Evolutionary conservation across 2,329 filamentous ascomycete genomes (phyloP).

Genomic region (Xylaria multiplex): DNA sequence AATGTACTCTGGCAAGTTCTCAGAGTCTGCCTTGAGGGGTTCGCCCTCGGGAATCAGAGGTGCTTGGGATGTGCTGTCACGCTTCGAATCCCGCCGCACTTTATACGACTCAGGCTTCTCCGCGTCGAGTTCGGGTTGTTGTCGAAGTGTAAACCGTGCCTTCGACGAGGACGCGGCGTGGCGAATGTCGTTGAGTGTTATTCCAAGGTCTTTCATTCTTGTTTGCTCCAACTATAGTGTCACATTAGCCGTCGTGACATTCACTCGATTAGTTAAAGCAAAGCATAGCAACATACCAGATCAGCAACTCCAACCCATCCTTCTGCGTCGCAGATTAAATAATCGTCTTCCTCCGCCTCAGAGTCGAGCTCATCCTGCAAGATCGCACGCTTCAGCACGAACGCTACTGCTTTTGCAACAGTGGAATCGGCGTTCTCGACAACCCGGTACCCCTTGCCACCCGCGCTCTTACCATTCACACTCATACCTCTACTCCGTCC

Average conservation of each 20-base stretch:
- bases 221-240: conserved; percentile 50
- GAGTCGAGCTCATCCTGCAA: conserved; percentile 51
- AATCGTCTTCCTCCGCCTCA: conserved; percentile 45
- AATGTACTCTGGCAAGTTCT: conserved; percentile 54
- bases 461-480: conserved; percentile 45
- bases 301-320: conserved; percentile 55
- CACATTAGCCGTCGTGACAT: conserved; percentile 16
- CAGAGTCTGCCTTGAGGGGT: conserved; percentile 47
- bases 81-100: conserved; percentile 50
- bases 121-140: conserved; percentile 41
- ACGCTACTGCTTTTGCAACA: conserved; percentile 55
- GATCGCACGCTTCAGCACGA: conserved; percentile 55
- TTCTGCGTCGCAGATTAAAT: conserved; percentile 52
- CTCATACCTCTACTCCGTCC: conserved; percentile 54
- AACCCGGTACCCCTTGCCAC: conserved; percentile 54
- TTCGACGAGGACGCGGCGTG: conserved; percentile 51
- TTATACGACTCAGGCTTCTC: conserved; percentile 49
- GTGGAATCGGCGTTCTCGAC: conserved; percentile 54
- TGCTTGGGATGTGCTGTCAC: conserved; percentile 39
- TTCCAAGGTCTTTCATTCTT: conserved; percentile 50
- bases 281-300: conserved; percentile 49
- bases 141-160: conserved; percentile 51
- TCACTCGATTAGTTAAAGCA: not conserved
- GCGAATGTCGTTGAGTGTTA: conserved; percentile 52
- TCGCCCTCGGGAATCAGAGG: conserved; percentile 48